A percentile compares a stretch with the other conserved stretches of the same genome.
Evolutionary conservation across 176 grass and related monocot genomes (phyloP).

Genomic region (Raddia guianensis): DNA sequence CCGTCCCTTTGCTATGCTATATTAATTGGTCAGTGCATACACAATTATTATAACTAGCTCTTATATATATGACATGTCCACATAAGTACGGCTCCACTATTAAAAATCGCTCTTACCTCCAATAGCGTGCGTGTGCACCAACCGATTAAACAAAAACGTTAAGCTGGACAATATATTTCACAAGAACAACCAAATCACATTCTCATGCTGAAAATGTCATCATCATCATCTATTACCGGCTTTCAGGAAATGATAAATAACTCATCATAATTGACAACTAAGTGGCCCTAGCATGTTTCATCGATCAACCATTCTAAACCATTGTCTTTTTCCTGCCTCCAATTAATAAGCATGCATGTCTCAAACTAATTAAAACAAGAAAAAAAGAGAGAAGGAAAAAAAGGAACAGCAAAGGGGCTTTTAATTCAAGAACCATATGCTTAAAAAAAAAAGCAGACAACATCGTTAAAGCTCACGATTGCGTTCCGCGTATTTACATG

Average conservation of each 20-base stretch:
- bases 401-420: background rate
- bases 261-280: background rate
- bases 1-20: no score
- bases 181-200: background rate
- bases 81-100: no score
- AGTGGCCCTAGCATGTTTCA: background rate
- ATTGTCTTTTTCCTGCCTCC: background rate
- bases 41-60: no score
- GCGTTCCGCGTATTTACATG: conserved; percentile 13
- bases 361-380: conserved; percentile 21
- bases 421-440: background rate
- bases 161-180: no score
- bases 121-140: no score
- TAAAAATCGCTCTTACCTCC: no score
- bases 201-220: background rate
- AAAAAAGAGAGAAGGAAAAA: background rate
- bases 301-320: conserved; percentile 4
- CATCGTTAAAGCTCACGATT: conserved; percentile 8
- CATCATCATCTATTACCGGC: background rate
- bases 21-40: no score
- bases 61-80: no score
- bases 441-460: background rate
- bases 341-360: background rate
- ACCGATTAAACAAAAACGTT: no score
- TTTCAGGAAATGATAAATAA: background rate